These are phyloP conservation scores for Emergomyces pasteurianus DNA, from an alignment of 2,329 filamentous ascomycete genomes.

Conservation along the genomic window DNA sequence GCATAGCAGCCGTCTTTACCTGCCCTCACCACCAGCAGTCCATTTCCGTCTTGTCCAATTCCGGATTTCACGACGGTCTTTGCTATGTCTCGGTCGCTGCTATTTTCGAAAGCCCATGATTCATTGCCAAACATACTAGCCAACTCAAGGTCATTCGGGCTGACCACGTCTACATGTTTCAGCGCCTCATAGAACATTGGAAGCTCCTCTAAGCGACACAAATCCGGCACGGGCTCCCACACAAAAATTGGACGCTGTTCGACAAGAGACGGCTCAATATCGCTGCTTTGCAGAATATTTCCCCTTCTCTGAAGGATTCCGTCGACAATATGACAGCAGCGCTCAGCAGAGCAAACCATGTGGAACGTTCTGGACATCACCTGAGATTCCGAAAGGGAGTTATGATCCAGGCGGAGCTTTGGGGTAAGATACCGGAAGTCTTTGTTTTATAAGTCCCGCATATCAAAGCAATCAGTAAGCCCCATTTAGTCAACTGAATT, in stretches of 20 bases:
- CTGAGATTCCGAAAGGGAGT: slow-evolving; percentile 54
- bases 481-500: neutral
- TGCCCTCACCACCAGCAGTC: slow-evolving; percentile 42
- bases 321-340: slow-evolving; percentile 64
- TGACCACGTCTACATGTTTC: slow-evolving; percentile 46
- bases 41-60: slow-evolving; percentile 26
- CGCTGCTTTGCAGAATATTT: slow-evolving; percentile 18
- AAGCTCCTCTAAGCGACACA: slow-evolving; percentile 58
- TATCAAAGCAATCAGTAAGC: neutral
- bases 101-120: slow-evolving; percentile 22
- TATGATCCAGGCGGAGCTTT: slow-evolving; percentile 66
- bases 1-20: slow-evolving; percentile 49
- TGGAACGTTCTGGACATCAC: slow-evolving; percentile 70
- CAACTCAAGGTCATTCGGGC: slow-evolving; percentile 83
- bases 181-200: slow-evolving; percentile 42
- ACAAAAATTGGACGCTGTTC: slow-evolving; percentile 60
- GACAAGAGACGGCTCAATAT: slow-evolving; percentile 19
- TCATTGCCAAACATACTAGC: slow-evolving; percentile 62
- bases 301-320: slow-evolving; percentile 50
- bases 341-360: slow-evolving; percentile 66
- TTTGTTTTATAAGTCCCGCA: slow-evolving; percentile 16
- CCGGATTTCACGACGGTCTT: slow-evolving; percentile 24
- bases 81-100: slow-evolving; percentile 22
- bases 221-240: slow-evolving; percentile 91
- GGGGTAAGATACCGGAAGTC: slow-evolving; percentile 81